phyloP scores from a whole-genome alignment of 495 filamentous ascomycete species.

The Hypoxylon rickii region DNA sequence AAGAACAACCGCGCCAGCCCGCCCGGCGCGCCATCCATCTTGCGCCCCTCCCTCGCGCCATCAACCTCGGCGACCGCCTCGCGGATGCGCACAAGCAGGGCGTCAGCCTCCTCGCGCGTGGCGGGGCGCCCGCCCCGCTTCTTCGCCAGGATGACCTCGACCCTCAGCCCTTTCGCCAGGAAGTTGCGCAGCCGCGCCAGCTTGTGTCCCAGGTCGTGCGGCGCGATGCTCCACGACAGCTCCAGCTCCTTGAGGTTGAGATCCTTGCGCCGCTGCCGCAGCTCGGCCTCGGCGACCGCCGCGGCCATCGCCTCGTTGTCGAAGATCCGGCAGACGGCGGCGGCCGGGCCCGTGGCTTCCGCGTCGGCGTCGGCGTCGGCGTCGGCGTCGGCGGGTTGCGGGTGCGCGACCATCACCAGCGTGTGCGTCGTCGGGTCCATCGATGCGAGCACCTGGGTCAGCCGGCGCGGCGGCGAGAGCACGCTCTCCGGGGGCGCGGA shows the following conservation, averaged over 20 bases:
- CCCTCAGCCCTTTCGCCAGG: slow-evolving; percentile 63
- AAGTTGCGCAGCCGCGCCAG: slow-evolving; percentile 64
- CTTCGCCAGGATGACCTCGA: slow-evolving; percentile 62
- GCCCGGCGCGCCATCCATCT: slow-evolving; percentile 45
- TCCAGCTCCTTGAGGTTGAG: slow-evolving; percentile 69
- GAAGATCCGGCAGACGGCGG: slow-evolving; percentile 70
- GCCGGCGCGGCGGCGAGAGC: slow-evolving; percentile 51
- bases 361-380: neutral
- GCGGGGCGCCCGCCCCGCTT: slow-evolving; percentile 42
- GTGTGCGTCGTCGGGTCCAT: slow-evolving; percentile 57
- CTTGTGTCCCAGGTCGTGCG: slow-evolving; percentile 66
- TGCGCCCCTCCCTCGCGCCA: slow-evolving; percentile 45
- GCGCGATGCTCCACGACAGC: slow-evolving; percentile 80
- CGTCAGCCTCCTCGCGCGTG: slow-evolving; percentile 41
- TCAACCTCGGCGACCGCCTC: slow-evolving; percentile 35
- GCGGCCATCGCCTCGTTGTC: slow-evolving; percentile 46
- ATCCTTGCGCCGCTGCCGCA: slow-evolving; percentile 13
- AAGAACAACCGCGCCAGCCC: slow-evolving; percentile 40
- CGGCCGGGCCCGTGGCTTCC: neutral
- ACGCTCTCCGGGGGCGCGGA: slow-evolving; percentile 44
- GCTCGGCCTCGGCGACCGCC: slow-evolving; percentile 31
- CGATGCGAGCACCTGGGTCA: slow-evolving; percentile 48
- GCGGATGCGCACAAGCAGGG: slow-evolving; percentile 39
- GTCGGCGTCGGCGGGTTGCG: slow-evolving; percentile 8
- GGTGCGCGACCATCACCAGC: slow-evolving; percentile 61